A percentile compares a stretch with the other conserved stretches of the same genome.
phyloP scores from a whole-genome alignment of 495 filamentous ascomycete species.

The Hyaloscypha hepaticicola region DNA sequence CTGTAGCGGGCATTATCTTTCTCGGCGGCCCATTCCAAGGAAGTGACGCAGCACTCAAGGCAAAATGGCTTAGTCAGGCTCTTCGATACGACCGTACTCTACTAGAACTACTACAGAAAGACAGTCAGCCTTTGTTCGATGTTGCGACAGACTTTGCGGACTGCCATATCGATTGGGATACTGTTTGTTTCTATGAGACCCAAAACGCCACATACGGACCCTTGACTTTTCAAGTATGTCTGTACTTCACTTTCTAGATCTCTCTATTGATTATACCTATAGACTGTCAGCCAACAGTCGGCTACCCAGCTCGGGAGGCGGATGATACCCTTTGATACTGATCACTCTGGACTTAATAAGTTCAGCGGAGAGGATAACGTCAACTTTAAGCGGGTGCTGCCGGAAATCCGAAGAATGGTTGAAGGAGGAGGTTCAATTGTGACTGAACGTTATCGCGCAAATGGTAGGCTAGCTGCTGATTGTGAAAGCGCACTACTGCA shows the following conservation, averaged over 20 bases:
- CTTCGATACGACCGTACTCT: conserved; percentile 6
- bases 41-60: conserved; percentile 13
- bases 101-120: conserved; percentile 8
- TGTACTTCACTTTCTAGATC: conserved; percentile 5
- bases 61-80: conserved; percentile 7
- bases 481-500: too few relatives aligned
- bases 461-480: conserved; percentile 6
- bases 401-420: conserved; percentile 20
- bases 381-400: conserved; percentile 15
- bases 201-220: neutral
- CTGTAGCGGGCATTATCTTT: conserved; percentile 21
- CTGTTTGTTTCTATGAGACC: conserved; percentile 20
- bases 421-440: conserved; percentile 11
- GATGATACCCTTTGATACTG: conserved; percentile 17
- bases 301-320: conserved; percentile 13
- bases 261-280: neutral
- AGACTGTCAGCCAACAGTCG: conserved; percentile 17
- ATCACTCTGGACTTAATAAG: conserved; percentile 26
- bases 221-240: conserved; percentile 1
- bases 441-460: conserved; percentile 7
- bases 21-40: conserved; percentile 20
- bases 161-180: conserved; percentile 16
- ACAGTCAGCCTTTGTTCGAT: conserved; percentile 3
- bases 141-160: conserved; percentile 8
- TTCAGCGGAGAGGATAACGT: conserved; percentile 19